These are phyloP conservation scores for Arachnomyces sp. DNA, from an alignment of 2,329 filamentous ascomycete genomes.

Conservation along the genomic window DNA sequence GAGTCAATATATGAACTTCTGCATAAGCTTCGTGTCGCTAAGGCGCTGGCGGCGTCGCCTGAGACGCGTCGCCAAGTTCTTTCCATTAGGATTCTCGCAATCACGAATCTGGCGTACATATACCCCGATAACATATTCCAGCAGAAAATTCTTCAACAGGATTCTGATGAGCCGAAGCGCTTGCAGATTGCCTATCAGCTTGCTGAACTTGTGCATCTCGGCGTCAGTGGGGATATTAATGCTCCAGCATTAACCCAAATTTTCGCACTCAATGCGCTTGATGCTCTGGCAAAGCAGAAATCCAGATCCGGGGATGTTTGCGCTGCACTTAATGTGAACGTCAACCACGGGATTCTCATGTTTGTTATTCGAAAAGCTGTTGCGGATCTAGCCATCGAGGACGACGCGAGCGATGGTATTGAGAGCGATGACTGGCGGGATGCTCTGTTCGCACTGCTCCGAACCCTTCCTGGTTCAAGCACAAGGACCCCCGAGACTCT, in stretches of 20 bases:
- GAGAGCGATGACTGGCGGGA: constrained; percentile 82
- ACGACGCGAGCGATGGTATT: constrained; percentile 52
- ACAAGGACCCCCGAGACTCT: constrained; percentile 73
- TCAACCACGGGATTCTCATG: constrained; percentile 90
- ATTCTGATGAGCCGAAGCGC: constrained; percentile 79
- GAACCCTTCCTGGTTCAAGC: constrained; percentile 65
- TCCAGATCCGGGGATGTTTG: constrained; percentile 73
- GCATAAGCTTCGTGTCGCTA: constrained; percentile 73
- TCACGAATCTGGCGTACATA: constrained; percentile 87
- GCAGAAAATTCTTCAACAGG: constrained; percentile 76
- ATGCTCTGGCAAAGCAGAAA: constrained; percentile 76
- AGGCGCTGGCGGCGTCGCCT: constrained; percentile 61
- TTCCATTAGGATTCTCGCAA: constrained; percentile 72
- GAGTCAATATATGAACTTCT: constrained; percentile 76
- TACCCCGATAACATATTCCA: constrained; percentile 75
- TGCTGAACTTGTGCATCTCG: constrained; percentile 81
- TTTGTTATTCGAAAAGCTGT: constrained; percentile 90
- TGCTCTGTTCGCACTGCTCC: constrained; percentile 77
- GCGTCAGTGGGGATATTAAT: constrained; percentile 57
- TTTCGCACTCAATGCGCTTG: constrained; percentile 70
- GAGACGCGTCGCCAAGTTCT: constrained; percentile 68
- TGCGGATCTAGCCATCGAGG: constrained; percentile 63
- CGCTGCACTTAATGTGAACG: constrained; percentile 85
- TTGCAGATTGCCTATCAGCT: constrained; percentile 89
- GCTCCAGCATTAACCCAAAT: constrained; percentile 74